Evolutionary conservation across 2,329 filamentous ascomycete genomes (phyloP), one percentile per base, ranked within the genome.

Genomic region (Coniochaeta sp.): DNA sequence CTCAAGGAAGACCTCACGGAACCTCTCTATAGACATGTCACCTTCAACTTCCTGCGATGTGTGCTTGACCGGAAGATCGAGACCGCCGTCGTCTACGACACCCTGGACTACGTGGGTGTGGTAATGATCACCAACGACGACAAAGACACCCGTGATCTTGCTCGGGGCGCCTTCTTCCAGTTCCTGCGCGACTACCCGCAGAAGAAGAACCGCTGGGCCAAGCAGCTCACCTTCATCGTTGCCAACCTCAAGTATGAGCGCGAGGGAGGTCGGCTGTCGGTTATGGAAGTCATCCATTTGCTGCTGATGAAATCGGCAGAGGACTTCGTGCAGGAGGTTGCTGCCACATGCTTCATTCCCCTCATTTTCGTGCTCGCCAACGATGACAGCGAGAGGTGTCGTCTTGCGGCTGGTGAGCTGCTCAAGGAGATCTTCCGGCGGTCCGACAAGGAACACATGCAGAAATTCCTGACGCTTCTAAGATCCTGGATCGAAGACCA

Each of bases 111-210:
- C 61, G 86, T 95, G 27, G 89, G 90, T 46, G 85, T 82, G 3
- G 87, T 96, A 66, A 97, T 97, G 91, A 87, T 99, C 52, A 96
- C 88, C 42, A 97, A 97, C 64, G 89, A 96, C 56, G 91, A 95
- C 59, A 87, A 87, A 59, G 85, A 87, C 57, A 92, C 92, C 2
- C 82, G 94, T 50, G 90, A 96, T 65, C 76, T 95, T 32, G 91
- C 92, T 13, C 81, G 94, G 52, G 90, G 90, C 18, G 87, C 90
- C 13, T 99, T 95, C 68, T 87, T 96, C 67, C 90, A 96, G 59
- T 99, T 99, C 71, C 74, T 99, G 52, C 83, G 91, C 58, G 91
- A 96, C 51, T 99, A 96, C 63, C 92, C 94, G 0, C 94, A 97
- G 66, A 90, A 87, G 61, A 91, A 91, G 68, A 87, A 84, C 56